Evolutionary conservation across 495 filamentous ascomycete genomes (phyloP).

Genomic region (Bacidia rubella): DNA sequence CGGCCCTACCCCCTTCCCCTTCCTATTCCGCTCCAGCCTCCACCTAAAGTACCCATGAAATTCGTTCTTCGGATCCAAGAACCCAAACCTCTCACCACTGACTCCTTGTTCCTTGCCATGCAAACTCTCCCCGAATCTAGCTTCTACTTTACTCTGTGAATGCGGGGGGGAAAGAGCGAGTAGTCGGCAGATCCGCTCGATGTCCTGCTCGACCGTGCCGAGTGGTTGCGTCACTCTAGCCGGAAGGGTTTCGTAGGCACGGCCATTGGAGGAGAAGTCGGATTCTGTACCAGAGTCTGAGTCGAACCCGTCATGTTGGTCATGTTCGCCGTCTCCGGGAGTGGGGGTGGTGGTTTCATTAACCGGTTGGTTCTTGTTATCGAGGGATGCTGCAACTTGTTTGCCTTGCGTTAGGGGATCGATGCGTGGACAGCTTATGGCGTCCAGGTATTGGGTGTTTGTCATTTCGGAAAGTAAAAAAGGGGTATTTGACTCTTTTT

Average conservation of each 20-base stretch:
- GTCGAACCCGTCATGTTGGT: not conserved
- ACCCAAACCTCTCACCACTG: not conserved
- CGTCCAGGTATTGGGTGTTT: slow-evolving; percentile 47
- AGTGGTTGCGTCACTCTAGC: not conserved
- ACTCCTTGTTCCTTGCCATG: not conserved
- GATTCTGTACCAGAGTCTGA: not conserved
- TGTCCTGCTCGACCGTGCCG: not conserved
- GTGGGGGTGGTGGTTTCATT: not conserved
- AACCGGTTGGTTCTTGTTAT: not conserved
- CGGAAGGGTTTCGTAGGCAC: not conserved
- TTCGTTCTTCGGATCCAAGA: slow-evolving; percentile 1
- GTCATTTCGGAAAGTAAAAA: slow-evolving; percentile 40
- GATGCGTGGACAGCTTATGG: slow-evolving; percentile 48
- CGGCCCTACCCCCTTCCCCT: not conserved
- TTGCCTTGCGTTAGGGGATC: slow-evolving; percentile 31
- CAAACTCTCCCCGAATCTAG: not conserved
- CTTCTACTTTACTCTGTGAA: not conserved
- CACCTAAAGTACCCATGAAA: not conserved
- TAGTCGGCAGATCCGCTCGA: not conserved
- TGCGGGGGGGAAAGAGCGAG: not conserved
- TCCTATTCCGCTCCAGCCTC: not conserved
- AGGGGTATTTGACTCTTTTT: slow-evolving; percentile 33
- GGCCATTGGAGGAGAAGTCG: not conserved
- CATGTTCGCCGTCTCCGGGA: not conserved
- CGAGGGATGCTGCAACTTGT: slow-evolving; percentile 10